Percentiles rank a stretch among this genome's conserved stretches.
Evolutionary conservation across 371 early-diverging fungal species (phyloP).

Genomic region (Capniomyces stellatus): DNA sequence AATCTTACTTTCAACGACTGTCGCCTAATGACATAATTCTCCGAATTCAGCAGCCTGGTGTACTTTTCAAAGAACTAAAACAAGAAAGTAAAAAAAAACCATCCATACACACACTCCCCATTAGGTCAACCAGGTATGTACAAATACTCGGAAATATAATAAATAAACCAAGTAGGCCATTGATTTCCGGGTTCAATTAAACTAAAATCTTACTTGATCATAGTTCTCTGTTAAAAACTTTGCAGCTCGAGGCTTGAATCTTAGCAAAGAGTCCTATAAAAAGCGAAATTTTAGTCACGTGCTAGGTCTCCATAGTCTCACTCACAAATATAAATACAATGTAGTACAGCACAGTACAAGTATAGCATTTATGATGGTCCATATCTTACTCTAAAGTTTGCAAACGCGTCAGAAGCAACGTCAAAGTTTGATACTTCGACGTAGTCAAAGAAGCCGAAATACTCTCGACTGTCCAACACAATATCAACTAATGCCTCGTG

Average conservation of each 20-base stretch:
- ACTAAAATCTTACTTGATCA: conserved; percentile 26
- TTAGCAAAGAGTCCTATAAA: conserved; percentile 69
- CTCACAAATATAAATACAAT: background rate
- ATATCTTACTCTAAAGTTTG: conserved; percentile 59
- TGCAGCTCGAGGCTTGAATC: conserved; percentile 79
- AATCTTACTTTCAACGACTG: conserved; percentile 64
- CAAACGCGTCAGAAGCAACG: conserved; percentile 93
- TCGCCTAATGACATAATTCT: conserved; percentile 92
- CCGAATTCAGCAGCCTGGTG: conserved; percentile 60
- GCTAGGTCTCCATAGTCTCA: too few species aligned
- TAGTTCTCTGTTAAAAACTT: conserved; percentile 77
- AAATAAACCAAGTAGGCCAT: too few species aligned
- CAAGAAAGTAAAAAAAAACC: too few species aligned
- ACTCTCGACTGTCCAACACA: conserved; percentile 60
- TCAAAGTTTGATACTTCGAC: conserved; percentile 94
- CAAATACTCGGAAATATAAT: too few species aligned
- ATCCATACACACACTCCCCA: too few species aligned
- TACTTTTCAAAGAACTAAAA: conserved; percentile 77
- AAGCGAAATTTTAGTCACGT: too few species aligned
- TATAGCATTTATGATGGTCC: conserved; percentile 7
- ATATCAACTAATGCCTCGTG: conserved; percentile 80
- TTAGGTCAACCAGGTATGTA: too few species aligned
- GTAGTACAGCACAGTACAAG: conserved; percentile 2
- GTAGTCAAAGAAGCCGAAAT: conserved; percentile 83
- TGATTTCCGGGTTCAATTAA: too few species aligned